phyloP scores from a whole-genome alignment of 2,329 filamentous ascomycete genomes.

The Phaeomoniella chlamydospora region DNA sequence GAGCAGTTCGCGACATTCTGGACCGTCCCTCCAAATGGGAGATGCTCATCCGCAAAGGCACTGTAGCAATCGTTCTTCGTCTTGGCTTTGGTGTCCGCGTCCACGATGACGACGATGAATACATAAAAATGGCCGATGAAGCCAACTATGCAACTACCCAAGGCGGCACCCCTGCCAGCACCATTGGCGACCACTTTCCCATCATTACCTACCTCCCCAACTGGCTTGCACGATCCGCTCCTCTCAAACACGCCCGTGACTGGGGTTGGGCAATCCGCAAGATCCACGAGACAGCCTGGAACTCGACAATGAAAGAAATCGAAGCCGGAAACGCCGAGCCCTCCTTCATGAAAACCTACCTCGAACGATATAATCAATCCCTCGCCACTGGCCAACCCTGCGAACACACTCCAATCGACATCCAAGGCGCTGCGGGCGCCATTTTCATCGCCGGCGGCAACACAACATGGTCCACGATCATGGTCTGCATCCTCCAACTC shows the following conservation, averaged over 20 bases:
- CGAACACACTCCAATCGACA: conserved; percentile 26
- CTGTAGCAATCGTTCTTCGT: conserved; percentile 14
- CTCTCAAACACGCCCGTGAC: conserved; percentile 14
- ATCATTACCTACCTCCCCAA: conserved; percentile 26
- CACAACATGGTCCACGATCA: conserved; percentile 28
- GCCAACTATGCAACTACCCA: conserved; percentile 12
- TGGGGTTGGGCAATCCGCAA: conserved; percentile 18
- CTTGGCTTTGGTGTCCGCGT: conserved; percentile 30
- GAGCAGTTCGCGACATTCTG: conserved; percentile 2
- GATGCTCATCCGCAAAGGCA: neutral
- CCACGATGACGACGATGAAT: conserved; percentile 21
- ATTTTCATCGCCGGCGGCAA: conserved; percentile 34
- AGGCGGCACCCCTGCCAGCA: conserved; percentile 16
- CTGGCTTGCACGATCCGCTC: conserved; percentile 14
- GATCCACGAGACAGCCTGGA: conserved; percentile 30
- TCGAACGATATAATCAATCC: neutral
- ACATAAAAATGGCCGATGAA: conserved; percentile 23
- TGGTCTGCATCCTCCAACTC: conserved; percentile 26
- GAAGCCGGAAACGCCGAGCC: neutral
- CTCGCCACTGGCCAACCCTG: conserved; percentile 11
- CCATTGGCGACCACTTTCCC: conserved; percentile 35
- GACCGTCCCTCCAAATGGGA: conserved; percentile 1
- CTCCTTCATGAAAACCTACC: neutral
- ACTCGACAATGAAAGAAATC: neutral
- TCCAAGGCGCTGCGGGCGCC: conserved; percentile 34